phyloP scores from a whole-genome alignment of 179 eudicot species.

The Nepenthes alata region DNA sequence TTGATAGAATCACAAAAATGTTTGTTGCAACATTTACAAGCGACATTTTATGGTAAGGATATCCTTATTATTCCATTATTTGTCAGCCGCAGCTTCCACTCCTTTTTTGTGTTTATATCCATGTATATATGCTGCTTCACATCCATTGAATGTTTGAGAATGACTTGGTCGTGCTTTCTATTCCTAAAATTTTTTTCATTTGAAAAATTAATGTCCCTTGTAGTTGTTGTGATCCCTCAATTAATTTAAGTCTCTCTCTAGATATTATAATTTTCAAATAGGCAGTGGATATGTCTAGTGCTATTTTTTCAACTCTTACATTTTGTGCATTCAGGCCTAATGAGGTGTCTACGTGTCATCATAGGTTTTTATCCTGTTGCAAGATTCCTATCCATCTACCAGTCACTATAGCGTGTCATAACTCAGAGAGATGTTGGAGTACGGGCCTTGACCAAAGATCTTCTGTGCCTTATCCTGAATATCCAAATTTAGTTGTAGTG shows the following conservation, averaged over 20 bases:
- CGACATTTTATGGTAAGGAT: constrained; percentile 61
- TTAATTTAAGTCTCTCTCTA: too few species aligned
- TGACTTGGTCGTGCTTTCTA: too few species aligned
- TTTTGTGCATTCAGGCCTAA: background rate
- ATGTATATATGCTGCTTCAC: too few species aligned
- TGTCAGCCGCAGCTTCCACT: background rate
- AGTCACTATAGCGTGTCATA: constrained; percentile 75
- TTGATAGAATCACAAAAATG: constrained; percentile 46
- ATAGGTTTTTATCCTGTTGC: constrained; percentile 79
- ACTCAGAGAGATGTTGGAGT: constrained; percentile 79
- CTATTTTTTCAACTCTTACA: too few species aligned
- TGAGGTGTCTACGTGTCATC: constrained; percentile 8
- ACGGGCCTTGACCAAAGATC: constrained; percentile 43
- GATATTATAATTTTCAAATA: too few species aligned
- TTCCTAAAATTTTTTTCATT: too few species aligned
- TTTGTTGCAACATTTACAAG: constrained; percentile 84
- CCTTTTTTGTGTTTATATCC: background rate
- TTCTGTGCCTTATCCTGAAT: constrained; percentile 50
- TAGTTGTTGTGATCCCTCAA: too few species aligned
- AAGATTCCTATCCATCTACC: constrained; percentile 63
- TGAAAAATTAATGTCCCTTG: too few species aligned
- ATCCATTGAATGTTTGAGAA: too few species aligned
- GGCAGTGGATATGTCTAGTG: too few species aligned
- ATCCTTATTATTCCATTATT: constrained; percentile 1
- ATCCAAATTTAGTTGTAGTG: constrained; percentile 68